phyloP scores from a whole-genome alignment of 768 basidiomycete genomes.

The Boletellus ananas region DNA sequence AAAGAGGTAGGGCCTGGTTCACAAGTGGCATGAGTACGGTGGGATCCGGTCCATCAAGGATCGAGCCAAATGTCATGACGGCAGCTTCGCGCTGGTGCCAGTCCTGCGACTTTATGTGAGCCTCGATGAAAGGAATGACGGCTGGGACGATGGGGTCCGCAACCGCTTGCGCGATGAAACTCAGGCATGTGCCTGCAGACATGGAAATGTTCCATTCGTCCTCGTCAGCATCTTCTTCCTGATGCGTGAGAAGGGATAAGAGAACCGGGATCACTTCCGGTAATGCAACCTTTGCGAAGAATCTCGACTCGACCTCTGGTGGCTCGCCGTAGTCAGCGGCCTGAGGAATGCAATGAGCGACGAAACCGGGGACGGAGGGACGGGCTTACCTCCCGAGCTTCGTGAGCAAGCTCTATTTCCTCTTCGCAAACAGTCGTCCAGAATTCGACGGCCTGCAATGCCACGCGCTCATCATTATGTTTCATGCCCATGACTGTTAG shows the following conservation, averaged over 20 bases:
- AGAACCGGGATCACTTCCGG: constrained; percentile 95
- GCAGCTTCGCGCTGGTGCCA: constrained; percentile 98
- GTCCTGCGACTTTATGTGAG: constrained; percentile 85
- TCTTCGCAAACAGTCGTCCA: constrained; percentile 99
- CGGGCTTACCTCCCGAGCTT: constrained; percentile 77
- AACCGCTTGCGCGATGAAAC: constrained; percentile 85
- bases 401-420: constrained; percentile 88
- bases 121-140: constrained; percentile 97
- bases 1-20: constrained; percentile 86
- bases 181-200: constrained; percentile 91
- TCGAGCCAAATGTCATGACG: constrained; percentile 97
- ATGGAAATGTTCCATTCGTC: constrained; percentile 99
- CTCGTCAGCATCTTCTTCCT: constrained; percentile 96
- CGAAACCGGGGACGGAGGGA: background rate
- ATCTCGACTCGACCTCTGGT: constrained; percentile 80
- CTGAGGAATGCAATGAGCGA: constrained; percentile 36
- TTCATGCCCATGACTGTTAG: constrained; percentile 98
- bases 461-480: constrained; percentile 84
- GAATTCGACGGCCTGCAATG: constrained; percentile 96
- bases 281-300: constrained; percentile 92
- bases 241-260: constrained; percentile 80
- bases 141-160: constrained; percentile 86
- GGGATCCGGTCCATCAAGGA: constrained; percentile 94
- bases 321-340: constrained; percentile 87
- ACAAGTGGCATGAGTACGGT: constrained; percentile 84